Base-by-base conservation (phyloP, 1,139 yeast genomes). In the Saccharomyces hybrid region DNA sequence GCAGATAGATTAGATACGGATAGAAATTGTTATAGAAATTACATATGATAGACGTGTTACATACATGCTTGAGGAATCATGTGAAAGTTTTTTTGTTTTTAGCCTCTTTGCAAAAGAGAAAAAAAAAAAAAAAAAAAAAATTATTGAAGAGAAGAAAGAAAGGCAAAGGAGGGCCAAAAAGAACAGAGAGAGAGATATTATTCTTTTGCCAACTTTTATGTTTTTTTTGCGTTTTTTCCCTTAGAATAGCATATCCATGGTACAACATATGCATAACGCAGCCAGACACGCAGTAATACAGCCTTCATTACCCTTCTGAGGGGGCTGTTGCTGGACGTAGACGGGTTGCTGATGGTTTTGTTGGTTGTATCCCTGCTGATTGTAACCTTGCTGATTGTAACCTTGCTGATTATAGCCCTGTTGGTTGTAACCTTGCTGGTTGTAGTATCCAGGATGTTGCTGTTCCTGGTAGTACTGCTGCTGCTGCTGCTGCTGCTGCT, bases 281-380 rank as follows among this genome's bases (percentile, higher is more conserved):
- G 84, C 89, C 62, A 84, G 74, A 73, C 90, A 85, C 3, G 82
- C 90, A 71, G 82, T 77, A 64, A 84, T 76, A 70, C 89, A 84
- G 55, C 77, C 80, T 23, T 67, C 66, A 56, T 72, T 71, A 50
- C 75, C 76, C 48, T 69, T 69, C 26, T 71, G 71, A 29, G 72
- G 73, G 3, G 75, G 77, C 54, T 71, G 79, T 62, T 81, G 86
- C 64, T 82, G 87, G 11, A 83, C 88, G 59, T 83, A 83, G 65
- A 82, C 78, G 0, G 87, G 88, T 62, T 82, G 87, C 60, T 79
- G 86, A 50, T 69, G 78, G 54, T 71, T 78, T 28, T 63, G 74
- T 44, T 62, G 71, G 16, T 65, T 69, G 27, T 65, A 71, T 5
- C 65, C 67, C 48, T 63, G 71, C 54, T 71, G 74, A 49, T 70